Evolutionary conservation across 2,329 filamentous ascomycete genomes (phyloP).

Genomic region (Xylaria sp.): DNA sequence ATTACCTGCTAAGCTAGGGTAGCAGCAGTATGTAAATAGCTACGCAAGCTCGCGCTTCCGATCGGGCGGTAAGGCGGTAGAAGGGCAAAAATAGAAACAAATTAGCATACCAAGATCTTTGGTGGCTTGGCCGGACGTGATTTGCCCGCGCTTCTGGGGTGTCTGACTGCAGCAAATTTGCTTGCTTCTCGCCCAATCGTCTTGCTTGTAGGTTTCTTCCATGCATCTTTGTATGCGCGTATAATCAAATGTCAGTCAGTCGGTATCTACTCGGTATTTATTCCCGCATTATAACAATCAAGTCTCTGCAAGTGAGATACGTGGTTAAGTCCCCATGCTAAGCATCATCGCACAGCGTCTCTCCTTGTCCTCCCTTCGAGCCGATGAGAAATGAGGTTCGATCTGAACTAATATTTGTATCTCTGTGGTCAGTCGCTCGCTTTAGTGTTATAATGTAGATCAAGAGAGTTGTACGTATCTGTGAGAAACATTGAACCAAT

Average conservation of each 20-base stretch:
- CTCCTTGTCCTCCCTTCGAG: background rate
- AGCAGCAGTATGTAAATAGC: background rate
- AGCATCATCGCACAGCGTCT: conserved; percentile 8
- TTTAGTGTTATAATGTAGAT: background rate
- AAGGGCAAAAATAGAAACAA: conserved; percentile 46
- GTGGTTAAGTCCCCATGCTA: background rate
- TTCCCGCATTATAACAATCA: background rate
- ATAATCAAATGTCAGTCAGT: background rate
- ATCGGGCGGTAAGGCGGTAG: conserved; percentile 37
- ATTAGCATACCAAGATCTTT: conserved; percentile 23
- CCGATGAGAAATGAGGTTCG: background rate
- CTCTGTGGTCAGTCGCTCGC: background rate
- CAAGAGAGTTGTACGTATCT: background rate
- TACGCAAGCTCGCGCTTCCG: background rate
- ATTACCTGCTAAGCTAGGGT: background rate
- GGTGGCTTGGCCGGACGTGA: background rate
- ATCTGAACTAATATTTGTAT: background rate
- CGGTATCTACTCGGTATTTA: background rate
- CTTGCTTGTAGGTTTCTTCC: background rate
- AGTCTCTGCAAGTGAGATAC: background rate
- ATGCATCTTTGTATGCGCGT: background rate
- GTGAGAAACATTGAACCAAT: conserved; percentile 5
- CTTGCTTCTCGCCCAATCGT: conserved; percentile 28
- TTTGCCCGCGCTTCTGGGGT: conserved; percentile 15
- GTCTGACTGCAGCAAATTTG: conserved; percentile 29